Evolutionary conservation across 352 stramenopile genomes (phyloP), one percentile per base, ranked within the genome.

Genomic region (Pythium aphanidermatum): DNA sequence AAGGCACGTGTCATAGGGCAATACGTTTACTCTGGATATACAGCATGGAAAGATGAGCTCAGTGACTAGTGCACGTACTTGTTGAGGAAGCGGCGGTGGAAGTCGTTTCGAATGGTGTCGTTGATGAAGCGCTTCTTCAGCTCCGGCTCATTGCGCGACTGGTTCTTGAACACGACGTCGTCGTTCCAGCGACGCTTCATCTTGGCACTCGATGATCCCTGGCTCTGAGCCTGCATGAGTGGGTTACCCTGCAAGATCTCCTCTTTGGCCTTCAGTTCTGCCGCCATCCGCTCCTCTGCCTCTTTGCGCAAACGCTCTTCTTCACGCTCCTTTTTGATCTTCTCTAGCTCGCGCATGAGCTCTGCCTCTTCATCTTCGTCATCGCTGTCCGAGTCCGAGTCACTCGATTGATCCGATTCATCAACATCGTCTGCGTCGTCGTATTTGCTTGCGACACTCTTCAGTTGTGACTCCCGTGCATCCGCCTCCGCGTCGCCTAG

Each of bases 121-220:
- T 99, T 99, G 64, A 99, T 98, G 68, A 99, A 99, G 46, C 96
- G 82, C 63, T 99, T 99, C 65, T 91, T 94, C 29, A 95, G 68
- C 60, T 97, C 79, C 5, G 90, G 90, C 60, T 98, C 96, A 49
- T 89, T 90, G 52, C 92, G 86, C 17, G 95, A 96, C 67, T 97
- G 89, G 74, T 99, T 99, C 54, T 97, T 97, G 82, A 99, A 99
- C 21, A 99, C 95, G 14, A 99, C 96, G 71, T 99, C 97, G 59
- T 99, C 96, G 75, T 99, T 99, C 97, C 97, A 99, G 44, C 90
- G 90, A 29, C 95, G 76, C 63, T 98, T 98, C 68, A 98, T 82
- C 53, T 77, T 80, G 36, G 74, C 61, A 24, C 36, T 65, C 73
- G 37, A 68, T 48, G 34, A 34, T n/a, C n/a, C n/a, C 27, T 34